Evolutionary conservation across 2,329 filamentous ascomycete species (phyloP), one percentile per base, ranked within the genome.

Genomic region (Colletotrichum lentis): DNA sequence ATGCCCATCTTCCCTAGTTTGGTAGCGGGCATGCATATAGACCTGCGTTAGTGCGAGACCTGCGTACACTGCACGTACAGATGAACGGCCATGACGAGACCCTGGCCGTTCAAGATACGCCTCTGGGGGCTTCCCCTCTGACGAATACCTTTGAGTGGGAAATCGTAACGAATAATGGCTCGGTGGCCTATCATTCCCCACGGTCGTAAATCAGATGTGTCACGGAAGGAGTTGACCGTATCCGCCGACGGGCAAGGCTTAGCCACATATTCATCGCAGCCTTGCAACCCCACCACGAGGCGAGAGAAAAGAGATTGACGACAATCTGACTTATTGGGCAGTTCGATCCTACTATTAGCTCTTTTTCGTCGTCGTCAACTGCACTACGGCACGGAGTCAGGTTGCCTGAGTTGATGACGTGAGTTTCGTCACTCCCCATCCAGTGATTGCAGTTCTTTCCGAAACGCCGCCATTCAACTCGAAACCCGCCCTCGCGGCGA

Each of bases 401-500:
- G 18, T 8, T 18, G 12, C 2, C 22, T 16, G 39, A 16, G 44
- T 22, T 11, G 5, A 64, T 57, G 61, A 62, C 3, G 57, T 49
- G 43, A 43, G 24, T 58, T 44, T 35, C 54, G 44, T 64, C 54
- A 52, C 35, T 35, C 5, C 37, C n/a, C 44, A 24, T 27, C 11
- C 16, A 6, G 24, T 24, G 22, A 54, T 52, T 6, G 18, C 49
- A 57, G 20, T 22, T 22, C 31, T 31, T 18, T 10, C 16, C 6
- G 24, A 1, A 27, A 27, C 27, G 20, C 20, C 16, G 3, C 16
- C 16, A 12, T 31, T 55, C 41, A 64, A 55, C 24, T 43, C 31
- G n/a, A 68, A 64, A 59, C 54, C 27, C 27, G 47, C 20, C 20
- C 24, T 16, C 10, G 10, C 41, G 43, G 43, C 20, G 50, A 43